Percentiles rank a stretch among this genome's conserved stretches.
Conservation (phyloP, 768 basidiomycete species). For the Serendipita sp. region DNA sequence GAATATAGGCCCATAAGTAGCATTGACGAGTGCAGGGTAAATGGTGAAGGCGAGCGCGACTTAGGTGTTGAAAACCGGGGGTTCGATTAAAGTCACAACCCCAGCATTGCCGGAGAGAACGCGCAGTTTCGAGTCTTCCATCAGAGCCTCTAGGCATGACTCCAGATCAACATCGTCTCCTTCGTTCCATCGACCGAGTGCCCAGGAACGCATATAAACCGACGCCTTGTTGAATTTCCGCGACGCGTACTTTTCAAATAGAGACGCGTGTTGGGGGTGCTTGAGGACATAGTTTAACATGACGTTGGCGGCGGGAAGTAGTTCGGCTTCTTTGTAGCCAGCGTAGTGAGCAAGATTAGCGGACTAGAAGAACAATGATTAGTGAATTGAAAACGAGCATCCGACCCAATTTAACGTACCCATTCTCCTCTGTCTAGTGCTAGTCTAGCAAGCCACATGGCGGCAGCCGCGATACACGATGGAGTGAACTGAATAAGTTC, state of each 20-base stretch:
- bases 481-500: constrained; percentile 58
- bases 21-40: background rate
- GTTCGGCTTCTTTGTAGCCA: constrained; percentile 60
- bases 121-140: background rate
- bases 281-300: constrained; percentile 81
- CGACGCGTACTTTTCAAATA: constrained; percentile 78
- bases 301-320: constrained; percentile 65
- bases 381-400: background rate
- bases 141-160: constrained; percentile 2
- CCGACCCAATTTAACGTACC: constrained; percentile 37
- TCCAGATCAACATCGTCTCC: constrained; percentile 39
- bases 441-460: constrained; percentile 72
- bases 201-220: constrained; percentile 74
- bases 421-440: constrained; percentile 68
- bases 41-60: background rate
- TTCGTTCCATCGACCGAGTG: constrained; percentile 56
- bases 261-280: constrained; percentile 52
- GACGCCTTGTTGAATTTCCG: constrained; percentile 82
- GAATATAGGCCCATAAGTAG: no score
- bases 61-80: background rate
- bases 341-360: constrained; percentile 79
- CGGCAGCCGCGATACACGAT: constrained; percentile 65
- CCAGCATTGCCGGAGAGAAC: background rate
- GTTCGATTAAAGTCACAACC: background rate
- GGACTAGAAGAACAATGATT: constrained; percentile 32